Evolutionary conservation across 768 basidiomycete species (phyloP).

Genomic region (Lactifluus hygrophoroides): DNA sequence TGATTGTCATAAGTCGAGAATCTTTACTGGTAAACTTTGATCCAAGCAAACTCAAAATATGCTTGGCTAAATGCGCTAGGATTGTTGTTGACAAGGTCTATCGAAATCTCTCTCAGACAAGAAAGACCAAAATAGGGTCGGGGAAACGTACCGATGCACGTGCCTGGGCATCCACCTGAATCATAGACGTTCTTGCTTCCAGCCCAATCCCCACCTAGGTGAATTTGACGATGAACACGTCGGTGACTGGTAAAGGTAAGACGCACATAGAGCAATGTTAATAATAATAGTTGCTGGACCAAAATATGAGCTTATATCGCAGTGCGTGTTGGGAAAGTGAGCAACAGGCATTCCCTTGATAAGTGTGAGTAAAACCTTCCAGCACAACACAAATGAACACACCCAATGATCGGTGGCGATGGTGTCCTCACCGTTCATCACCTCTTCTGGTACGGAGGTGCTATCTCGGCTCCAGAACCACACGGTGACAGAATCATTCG

Average conservation of each 20-base stretch:
- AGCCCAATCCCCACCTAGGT: slow-evolving; percentile 21
- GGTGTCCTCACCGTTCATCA: slow-evolving; percentile 17
- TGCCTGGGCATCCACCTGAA: slow-evolving; percentile 18
- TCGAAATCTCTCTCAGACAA: background rate
- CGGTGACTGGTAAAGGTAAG: background rate
- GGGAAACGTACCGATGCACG: slow-evolving; percentile 17
- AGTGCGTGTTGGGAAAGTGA: slow-evolving; percentile 25
- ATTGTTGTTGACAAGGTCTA: slow-evolving; percentile 13
- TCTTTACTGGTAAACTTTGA: slow-evolving; percentile 15
- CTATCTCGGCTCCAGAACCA: slow-evolving; percentile 32
- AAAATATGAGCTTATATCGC: slow-evolving; percentile 29
- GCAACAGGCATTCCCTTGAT: slow-evolving; percentile 21
- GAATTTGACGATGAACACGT: background rate
- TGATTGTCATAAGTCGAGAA: background rate
- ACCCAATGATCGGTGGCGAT: slow-evolving; percentile 22
- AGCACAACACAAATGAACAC: background rate
- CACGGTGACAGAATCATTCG: slow-evolving; percentile 24
- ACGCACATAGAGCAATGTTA: slow-evolving; percentile 23
- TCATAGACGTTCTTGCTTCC: slow-evolving; percentile 12
- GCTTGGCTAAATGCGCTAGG: slow-evolving; percentile 11
- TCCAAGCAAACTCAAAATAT: slow-evolving; percentile 16
- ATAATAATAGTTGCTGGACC: slow-evolving; percentile 23
- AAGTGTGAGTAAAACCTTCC: background rate
- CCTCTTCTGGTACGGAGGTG: slow-evolving; percentile 7
- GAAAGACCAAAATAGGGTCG: background rate